Evolutionary conservation across 768 basidiomycete genomes (phyloP).

Genomic region (Xerocomus brunneocitrinus): DNA sequence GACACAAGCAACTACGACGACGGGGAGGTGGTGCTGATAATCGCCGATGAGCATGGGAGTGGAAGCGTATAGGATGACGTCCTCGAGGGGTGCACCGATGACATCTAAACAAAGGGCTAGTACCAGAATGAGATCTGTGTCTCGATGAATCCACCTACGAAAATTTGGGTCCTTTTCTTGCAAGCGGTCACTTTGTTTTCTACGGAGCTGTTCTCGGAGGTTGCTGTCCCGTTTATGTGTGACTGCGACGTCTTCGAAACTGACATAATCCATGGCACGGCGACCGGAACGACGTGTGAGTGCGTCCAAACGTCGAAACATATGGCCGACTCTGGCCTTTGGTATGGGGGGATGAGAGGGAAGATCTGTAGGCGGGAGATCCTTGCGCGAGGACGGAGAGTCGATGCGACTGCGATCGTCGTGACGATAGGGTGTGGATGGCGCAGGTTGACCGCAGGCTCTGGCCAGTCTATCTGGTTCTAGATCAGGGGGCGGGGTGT

Average conservation of each 20-base stretch:
- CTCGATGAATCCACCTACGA: slow-evolving; percentile 17
- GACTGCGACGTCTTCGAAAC: slow-evolving; percentile 19
- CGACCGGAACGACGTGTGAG: slow-evolving; percentile 18
- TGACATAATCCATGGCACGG: slow-evolving; percentile 28
- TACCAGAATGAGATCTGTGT: neutral
- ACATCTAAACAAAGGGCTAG: slow-evolving; percentile 23
- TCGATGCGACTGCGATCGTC: slow-evolving; percentile 5
- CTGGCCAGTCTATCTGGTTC: slow-evolving; percentile 27
- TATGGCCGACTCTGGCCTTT: slow-evolving; percentile 13
- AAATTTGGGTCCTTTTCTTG: slow-evolving; percentile 23
- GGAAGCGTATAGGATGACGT: slow-evolving; percentile 32
- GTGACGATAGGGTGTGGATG: slow-evolving; percentile 3
- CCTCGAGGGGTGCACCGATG: slow-evolving; percentile 35
- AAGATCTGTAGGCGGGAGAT: neutral
- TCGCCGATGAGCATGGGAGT: slow-evolving; percentile 33
- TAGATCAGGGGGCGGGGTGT: slow-evolving; percentile 25
- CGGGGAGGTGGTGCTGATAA: slow-evolving; percentile 35
- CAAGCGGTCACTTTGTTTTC: slow-evolving; percentile 15
- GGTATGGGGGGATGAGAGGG: slow-evolving; percentile 13
- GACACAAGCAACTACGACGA: slow-evolving; percentile 38
- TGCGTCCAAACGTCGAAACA: slow-evolving; percentile 26
- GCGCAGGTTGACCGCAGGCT: slow-evolving; percentile 24
- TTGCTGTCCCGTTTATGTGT: slow-evolving; percentile 17
- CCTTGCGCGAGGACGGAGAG: neutral
- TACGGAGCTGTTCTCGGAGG: slow-evolving; percentile 22